Conservation (phyloP, 305 asterid genomes). For the Withania somnifera region DNA sequence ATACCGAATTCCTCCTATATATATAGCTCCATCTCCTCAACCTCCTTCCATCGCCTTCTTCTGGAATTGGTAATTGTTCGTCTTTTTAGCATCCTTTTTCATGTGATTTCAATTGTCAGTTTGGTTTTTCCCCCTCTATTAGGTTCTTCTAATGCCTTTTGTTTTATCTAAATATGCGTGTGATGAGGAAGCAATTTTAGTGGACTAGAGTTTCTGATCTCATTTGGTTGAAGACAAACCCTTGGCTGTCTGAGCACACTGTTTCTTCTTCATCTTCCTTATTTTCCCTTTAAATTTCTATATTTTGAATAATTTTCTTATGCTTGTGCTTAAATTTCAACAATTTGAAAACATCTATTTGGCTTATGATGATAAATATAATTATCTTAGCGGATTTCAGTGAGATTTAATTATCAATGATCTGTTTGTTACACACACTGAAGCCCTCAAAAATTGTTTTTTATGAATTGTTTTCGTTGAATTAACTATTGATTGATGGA, state of each 20-base stretch:
- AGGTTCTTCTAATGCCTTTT: too few relatives aligned
- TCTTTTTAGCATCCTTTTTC: background rate
- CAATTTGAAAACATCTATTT: background rate
- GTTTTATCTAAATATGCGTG: conserved; percentile 26
- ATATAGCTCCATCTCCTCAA: background rate
- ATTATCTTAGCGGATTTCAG: conserved; percentile 87
- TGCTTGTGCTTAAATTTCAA: too few relatives aligned
- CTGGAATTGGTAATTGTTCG: background rate
- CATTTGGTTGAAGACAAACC: conserved; percentile 61
- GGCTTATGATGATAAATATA: conserved; percentile 41
- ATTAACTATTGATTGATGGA: background rate
- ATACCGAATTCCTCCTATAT: background rate
- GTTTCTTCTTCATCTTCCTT: too few relatives aligned
- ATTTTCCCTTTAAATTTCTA: background rate
- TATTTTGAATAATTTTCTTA: background rate
- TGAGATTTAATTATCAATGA: conserved; percentile 54
- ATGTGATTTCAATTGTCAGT: background rate
- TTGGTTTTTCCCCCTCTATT: background rate
- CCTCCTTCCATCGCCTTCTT: too few relatives aligned
- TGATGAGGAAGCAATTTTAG: conserved; percentile 36
- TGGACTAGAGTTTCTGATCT: conserved; percentile 87
- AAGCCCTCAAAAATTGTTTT: conserved; percentile 22
- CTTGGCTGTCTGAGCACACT: conserved; percentile 82
- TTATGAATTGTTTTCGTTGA: background rate
- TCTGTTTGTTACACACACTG: conserved; percentile 89